These are phyloP conservation scores for Xylariales sp. DNA, from an alignment of 2,329 filamentous ascomycete genomes.

Conservation along the genomic window DNA sequence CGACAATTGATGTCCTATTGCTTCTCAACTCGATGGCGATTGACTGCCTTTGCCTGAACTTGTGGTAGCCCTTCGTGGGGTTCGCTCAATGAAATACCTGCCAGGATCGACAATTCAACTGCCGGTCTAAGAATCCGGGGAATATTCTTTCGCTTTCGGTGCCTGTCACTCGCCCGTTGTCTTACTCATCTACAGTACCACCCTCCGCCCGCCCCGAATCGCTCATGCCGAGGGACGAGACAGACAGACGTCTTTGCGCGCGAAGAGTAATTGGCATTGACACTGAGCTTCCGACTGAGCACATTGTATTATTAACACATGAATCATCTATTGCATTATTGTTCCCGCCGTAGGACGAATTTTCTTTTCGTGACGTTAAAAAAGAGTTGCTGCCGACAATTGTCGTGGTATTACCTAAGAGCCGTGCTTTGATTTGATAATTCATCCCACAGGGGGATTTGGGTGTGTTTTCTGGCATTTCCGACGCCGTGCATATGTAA, in stretches of 20 bases:
- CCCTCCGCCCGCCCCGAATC: conserved; percentile 26
- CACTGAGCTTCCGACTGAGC: not conserved
- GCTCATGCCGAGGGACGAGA: conserved; percentile 31
- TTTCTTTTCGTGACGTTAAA: not conserved
- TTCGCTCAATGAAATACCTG: conserved; percentile 8
- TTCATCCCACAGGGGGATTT: conserved; percentile 19
- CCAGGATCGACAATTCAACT: conserved; percentile 27
- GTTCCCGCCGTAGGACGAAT: conserved; percentile 20
- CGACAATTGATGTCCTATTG: conserved; percentile 15
- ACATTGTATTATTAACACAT: conserved; percentile 7
- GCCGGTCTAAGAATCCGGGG: conserved; percentile 34
- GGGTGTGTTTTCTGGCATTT: conserved; percentile 31
- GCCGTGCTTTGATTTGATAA: conserved; percentile 35
- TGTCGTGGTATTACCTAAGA: conserved; percentile 42
- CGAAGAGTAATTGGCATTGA: not conserved
- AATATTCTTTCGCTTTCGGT: conserved; percentile 35
- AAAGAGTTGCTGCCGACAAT: conserved; percentile 4
- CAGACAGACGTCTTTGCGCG: not conserved
- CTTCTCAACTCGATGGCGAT: conserved; percentile 12
- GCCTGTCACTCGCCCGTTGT: conserved; percentile 26
- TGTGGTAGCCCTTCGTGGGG: conserved; percentile 12
- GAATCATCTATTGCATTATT: conserved; percentile 19
- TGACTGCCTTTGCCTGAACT: conserved; percentile 6
- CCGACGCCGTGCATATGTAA: conserved; percentile 38
- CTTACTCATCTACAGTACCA: conserved; percentile 36